Base-by-base conservation (phyloP, 768 basidiomycete species). In the Rhodotorula babjevae region DNA sequence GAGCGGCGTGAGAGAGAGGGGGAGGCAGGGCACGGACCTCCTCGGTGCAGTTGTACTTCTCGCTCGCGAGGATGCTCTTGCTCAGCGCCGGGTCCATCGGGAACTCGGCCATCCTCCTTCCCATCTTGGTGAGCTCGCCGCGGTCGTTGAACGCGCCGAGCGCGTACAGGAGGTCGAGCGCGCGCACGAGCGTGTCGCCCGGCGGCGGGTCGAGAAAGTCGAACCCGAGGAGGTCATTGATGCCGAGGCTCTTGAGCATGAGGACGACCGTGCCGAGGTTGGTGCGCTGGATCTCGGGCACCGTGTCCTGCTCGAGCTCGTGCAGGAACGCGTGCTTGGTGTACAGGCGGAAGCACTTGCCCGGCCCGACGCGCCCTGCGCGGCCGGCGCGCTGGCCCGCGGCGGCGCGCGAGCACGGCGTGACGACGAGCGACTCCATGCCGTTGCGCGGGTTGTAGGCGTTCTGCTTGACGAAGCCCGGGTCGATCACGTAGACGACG, bases 171-270 rank as follows among this genome's bases (percentile, higher is more conserved):
- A 97, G 81, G 80, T 98, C 94, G 52, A 98, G 84, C 10, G 93
- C 92, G 57, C 93, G 87, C 85, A 98, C 95, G 64, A 99, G 87
- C 21, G 96, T 98, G 81, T 99, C 96, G 31, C 93, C 93, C 15
- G 96, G 94, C 9, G 96, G 96, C 14, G 94, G 94, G 78, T 97
- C 95, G 83, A 99, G 88, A 81, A 99, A 99, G 82, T 99, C 96
- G 79, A 99, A 99, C 29, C 92, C 92, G 76, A 99, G 91, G 40
- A 98, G 87, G 82, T 99, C 92, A 80, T 99, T 99, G 84, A 99
- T 98, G 40, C 96, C 96, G 53, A 99, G 84, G 0, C 92, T 95
- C 81, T 99, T 99, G 71, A 99, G 87, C 76, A 98, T 82, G 27
- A 99, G 84, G 10, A 99, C 94, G 21, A 94, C 93, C 87, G 90